phyloP scores from a whole-genome alignment of 768 basidiomycete genomes.

The Hebeloma cylindrosporum region DNA sequence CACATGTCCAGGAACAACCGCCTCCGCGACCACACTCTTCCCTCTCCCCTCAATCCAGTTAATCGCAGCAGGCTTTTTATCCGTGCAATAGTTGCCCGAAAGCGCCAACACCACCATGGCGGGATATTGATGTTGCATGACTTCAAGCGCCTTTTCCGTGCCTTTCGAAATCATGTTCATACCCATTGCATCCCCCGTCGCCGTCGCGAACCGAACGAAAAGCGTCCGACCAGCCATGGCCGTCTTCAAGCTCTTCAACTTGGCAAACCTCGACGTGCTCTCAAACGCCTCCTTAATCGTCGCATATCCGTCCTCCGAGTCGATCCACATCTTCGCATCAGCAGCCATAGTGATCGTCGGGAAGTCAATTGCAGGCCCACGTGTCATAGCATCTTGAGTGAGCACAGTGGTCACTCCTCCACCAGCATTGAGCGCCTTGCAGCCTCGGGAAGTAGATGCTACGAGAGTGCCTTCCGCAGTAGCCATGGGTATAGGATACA shows the following conservation, averaged over 20 bases:
- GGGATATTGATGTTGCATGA: slow-evolving; percentile 76
- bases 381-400: slow-evolving; percentile 93
- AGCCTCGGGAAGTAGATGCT: slow-evolving; percentile 95
- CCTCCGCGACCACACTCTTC: slow-evolving; percentile 97
- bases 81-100: slow-evolving; percentile 98
- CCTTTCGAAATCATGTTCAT: slow-evolving; percentile 99
- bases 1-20: slow-evolving; percentile 83
- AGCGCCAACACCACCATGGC: slow-evolving; percentile 90
- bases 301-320: slow-evolving; percentile 72
- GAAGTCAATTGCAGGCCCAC: slow-evolving; percentile 98
- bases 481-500: slow-evolving; percentile 95
- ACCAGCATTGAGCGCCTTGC: slow-evolving; percentile 95
- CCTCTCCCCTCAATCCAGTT: slow-evolving; percentile 99
- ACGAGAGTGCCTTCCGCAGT: slow-evolving; percentile 99
- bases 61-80: slow-evolving; percentile 99
- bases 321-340: slow-evolving; percentile 84
- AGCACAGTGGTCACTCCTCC: slow-evolving; percentile 95
- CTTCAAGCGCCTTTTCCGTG: slow-evolving; percentile 90
- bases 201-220: slow-evolving; percentile 90
- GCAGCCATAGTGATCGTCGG: slow-evolving; percentile 79
- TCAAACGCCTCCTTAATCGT: slow-evolving; percentile 87
- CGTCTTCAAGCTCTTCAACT: slow-evolving; percentile 80
- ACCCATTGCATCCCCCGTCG: slow-evolving; percentile 98
- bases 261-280: slow-evolving; percentile 90
- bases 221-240: slow-evolving; percentile 92